phyloP scores from a whole-genome alignment of 2,329 filamentous ascomycete species.

The Trichoderma pleuroti region DNA sequence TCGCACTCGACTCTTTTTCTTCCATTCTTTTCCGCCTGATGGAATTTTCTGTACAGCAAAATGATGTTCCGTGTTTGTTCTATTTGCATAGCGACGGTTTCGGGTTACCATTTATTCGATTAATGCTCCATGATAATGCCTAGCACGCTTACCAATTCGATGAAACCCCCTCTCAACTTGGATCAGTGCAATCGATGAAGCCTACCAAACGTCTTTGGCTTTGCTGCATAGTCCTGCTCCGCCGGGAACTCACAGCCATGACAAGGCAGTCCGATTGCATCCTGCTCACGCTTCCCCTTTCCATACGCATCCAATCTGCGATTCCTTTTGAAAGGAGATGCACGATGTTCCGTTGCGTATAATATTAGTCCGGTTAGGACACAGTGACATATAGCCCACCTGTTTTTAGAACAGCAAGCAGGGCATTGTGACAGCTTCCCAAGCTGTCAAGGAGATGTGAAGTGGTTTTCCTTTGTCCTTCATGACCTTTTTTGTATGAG shows the following conservation, averaged over 20 bases:
- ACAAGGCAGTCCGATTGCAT: neutral
- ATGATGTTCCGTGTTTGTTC: conserved; percentile 25
- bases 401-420: conserved; percentile 7
- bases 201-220: neutral
- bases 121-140: conserved; percentile 17
- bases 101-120: conserved; percentile 25
- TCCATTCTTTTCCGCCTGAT: neutral
- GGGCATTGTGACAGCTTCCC: neutral
- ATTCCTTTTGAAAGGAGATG: neutral
- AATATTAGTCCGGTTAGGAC: neutral
- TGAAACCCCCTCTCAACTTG: neutral
- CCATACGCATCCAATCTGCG: neutral
- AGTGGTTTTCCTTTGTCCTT: conserved; percentile 18
- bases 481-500: conserved; percentile 17
- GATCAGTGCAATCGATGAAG: neutral
- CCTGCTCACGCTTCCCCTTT: neutral
- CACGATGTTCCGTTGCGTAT: neutral
- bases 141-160: conserved; percentile 2
- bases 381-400: neutral
- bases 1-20: neutral
- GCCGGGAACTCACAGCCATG: neutral
- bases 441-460: conserved; percentile 5
- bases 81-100: conserved; percentile 39
- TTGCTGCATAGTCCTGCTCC: neutral
- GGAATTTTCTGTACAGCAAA: conserved; percentile 29